Conservation (phyloP, 192 early-diverging fungal genomes). For the Entrophospora sp. region DNA sequence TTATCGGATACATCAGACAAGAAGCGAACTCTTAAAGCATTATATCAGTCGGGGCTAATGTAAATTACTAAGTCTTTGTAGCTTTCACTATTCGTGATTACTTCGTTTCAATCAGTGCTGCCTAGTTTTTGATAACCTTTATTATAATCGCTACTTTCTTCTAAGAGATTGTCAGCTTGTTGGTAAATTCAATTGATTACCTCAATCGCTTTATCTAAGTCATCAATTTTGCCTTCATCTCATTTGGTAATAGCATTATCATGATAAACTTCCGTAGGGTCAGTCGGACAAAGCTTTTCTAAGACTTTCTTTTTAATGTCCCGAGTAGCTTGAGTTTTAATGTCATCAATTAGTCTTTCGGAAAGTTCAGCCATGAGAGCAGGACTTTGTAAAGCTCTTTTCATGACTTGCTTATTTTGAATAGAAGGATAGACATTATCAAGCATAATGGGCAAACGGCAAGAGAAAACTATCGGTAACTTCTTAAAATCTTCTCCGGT, state of each 20-base stretch:
- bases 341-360: neutral
- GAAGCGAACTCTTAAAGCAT: neutral
- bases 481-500: neutral
- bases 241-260: neutral
- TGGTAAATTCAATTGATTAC: neutral
- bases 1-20: neutral
- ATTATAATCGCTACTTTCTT: neutral
- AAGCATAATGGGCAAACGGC: neutral
- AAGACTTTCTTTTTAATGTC: neutral
- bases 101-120: neutral
- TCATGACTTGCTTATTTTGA: neutral
- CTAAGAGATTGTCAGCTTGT: neutral
- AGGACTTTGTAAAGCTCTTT: neutral
- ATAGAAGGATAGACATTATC: neutral
- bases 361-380: neutral
- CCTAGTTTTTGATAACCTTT: slow-evolving; percentile 1
- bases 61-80: neutral
- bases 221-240: neutral
- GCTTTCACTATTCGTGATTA: neutral
- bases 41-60: neutral
- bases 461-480: neutral
- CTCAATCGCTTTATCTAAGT: neutral
- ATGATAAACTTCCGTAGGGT: too few species aligned
- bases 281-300: too few species aligned
- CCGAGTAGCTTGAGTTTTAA: neutral